phyloP scores from a whole-genome alignment of 2,329 filamentous ascomycete genomes.

The Phialocephala subalpina region DNA sequence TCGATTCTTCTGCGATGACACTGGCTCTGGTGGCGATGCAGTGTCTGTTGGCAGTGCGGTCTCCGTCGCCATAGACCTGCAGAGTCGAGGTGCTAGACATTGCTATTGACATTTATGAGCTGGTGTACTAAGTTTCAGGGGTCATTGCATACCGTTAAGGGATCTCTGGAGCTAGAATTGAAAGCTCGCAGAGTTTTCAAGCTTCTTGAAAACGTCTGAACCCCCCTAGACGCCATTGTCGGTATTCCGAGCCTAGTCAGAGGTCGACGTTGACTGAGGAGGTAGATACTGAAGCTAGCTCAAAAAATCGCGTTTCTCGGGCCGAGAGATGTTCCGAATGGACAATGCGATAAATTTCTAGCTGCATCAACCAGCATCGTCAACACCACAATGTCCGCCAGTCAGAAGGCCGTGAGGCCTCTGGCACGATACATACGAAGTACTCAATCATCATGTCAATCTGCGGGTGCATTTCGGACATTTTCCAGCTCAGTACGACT shows the following conservation, averaged over 20 bases:
- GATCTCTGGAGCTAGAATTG: conserved; percentile 44
- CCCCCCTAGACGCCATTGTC: conserved; percentile 44
- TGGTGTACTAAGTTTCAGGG: background rate
- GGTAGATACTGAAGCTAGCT: conserved; percentile 28
- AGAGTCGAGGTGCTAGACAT: conserved; percentile 49
- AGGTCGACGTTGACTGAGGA: conserved; percentile 28
- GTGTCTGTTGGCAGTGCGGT: conserved; percentile 43
- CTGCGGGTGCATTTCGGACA: conserved; percentile 37
- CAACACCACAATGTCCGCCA: conserved; percentile 61
- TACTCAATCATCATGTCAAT: conserved; percentile 41
- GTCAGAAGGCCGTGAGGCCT: conserved; percentile 65
- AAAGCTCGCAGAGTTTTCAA: conserved; percentile 38
- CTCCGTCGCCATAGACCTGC: conserved; percentile 58
- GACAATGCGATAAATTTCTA: conserved; percentile 37
- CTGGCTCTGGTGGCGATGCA: too few relatives aligned
- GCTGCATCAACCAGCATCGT: conserved; percentile 30
- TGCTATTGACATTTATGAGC: conserved; percentile 47
- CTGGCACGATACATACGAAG: conserved; percentile 61
- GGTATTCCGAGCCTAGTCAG: conserved; percentile 23
- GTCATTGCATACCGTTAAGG: conserved; percentile 45
- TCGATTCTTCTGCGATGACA: conserved; percentile 33
- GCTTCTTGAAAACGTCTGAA: conserved; percentile 41
- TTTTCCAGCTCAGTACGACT: conserved; percentile 47
- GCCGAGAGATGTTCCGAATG: conserved; percentile 33
- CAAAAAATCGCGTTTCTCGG: conserved; percentile 33